These are phyloP conservation scores for Vitis hybrid DNA, from an alignment of 177 flowering plant genomes.

Conservation along the genomic window DNA sequence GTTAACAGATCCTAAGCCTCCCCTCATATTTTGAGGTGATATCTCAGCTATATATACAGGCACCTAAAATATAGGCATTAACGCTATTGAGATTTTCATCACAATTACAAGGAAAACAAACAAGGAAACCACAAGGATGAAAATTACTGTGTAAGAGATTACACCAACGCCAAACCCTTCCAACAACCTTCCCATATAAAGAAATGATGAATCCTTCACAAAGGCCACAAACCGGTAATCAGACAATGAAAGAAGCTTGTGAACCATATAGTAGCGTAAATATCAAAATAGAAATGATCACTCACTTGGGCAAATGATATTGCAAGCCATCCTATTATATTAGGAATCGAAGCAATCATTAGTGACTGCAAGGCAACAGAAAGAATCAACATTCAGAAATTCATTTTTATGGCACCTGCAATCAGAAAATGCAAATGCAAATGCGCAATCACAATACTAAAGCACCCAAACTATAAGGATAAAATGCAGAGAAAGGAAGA, in stretches of 20 bases:
- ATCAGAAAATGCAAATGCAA: no score
- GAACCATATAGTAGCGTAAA: no score
- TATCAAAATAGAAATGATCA: background rate
- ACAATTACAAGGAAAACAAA: background rate
- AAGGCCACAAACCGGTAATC: background rate
- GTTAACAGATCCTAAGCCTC: conserved; percentile 58
- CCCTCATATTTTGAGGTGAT: conserved; percentile 63
- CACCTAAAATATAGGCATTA: conserved; percentile 31
- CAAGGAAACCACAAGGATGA: background rate
- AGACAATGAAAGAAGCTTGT: background rate
- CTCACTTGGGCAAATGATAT: conserved; percentile 68
- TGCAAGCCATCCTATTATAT: conserved; percentile 72
- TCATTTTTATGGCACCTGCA: background rate
- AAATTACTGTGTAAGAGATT: conserved; percentile 55
- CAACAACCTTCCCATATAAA: conserved; percentile 62
- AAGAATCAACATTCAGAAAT: background rate
- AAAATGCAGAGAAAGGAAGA: no score
- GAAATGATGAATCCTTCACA: conserved; percentile 52
- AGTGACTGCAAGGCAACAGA: conserved; percentile 46
- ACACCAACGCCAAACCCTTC: conserved; percentile 73
- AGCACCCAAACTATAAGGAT: no score
- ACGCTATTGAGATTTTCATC: background rate
- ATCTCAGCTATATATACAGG: conserved; percentile 74
- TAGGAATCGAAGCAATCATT: conserved; percentile 73
- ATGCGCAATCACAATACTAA: no score